phyloP scores from a whole-genome alignment of 2,329 filamentous ascomycete genomes.

The Penicillium occitanis region DNA sequence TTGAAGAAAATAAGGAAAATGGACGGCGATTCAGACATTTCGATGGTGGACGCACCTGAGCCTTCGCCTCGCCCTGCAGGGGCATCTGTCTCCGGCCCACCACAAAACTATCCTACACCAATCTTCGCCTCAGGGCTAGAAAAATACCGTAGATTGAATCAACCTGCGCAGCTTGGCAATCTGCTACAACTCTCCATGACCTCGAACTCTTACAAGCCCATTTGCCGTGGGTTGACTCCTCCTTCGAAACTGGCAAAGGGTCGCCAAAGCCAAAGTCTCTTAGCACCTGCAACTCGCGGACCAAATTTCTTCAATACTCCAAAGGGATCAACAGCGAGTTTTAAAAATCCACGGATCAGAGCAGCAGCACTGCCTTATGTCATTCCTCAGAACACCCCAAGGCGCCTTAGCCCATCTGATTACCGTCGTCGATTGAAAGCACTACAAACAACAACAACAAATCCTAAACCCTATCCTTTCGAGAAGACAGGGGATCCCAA shows the following conservation, averaged over 20 bases:
- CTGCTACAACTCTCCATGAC: background rate
- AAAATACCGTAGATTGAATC: background rate
- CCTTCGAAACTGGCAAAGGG: background rate
- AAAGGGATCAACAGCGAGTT: background rate
- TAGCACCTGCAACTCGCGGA: background rate
- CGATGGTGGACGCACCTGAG: constrained; percentile 1
- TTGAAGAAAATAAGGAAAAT: constrained; percentile 11
- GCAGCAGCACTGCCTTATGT: background rate
- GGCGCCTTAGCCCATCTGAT: background rate
- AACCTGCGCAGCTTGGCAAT: background rate
- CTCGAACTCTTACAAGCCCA: background rate
- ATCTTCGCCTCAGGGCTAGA: background rate
- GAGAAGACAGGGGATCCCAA: background rate
- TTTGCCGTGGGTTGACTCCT: background rate
- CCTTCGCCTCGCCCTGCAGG: background rate
- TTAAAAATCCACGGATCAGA: background rate
- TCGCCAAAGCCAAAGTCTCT: background rate
- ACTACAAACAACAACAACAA: background rate
- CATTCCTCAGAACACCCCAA: background rate
- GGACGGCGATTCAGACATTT: background rate
- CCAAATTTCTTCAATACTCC: background rate
- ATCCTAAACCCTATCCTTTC: background rate
- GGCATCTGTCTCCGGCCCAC: background rate
- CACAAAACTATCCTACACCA: background rate
- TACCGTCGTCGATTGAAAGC: background rate